Conservation (phyloP, 2,329 filamentous ascomycete genomes). For the Didymella keratinophila region DNA sequence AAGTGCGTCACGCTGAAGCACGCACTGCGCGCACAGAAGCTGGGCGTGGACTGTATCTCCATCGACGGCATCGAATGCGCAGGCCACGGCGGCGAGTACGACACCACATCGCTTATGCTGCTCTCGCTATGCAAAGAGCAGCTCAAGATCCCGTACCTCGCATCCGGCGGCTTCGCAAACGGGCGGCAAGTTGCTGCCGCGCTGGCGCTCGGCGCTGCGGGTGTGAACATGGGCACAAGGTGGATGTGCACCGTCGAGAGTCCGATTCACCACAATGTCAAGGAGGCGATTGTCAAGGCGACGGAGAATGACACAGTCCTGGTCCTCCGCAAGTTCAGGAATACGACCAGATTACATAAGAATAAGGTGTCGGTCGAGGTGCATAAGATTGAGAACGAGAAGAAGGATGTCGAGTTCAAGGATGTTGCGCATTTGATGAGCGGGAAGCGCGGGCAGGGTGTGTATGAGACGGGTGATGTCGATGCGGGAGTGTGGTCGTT, state of each 20-base stretch:
- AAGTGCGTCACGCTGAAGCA: conserved; percentile 41
- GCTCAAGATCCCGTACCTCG: conserved; percentile 41
- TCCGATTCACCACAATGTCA: conserved; percentile 39
- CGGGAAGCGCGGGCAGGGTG: conserved; percentile 36
- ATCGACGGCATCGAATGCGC: conserved; percentile 43
- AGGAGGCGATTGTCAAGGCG: conserved; percentile 37
- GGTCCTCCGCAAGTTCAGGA: conserved; percentile 38
- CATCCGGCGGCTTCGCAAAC: conserved; percentile 39
- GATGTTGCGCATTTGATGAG: conserved; percentile 42
- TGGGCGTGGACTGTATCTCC: conserved; percentile 37
- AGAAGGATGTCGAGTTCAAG: conserved; percentile 36
- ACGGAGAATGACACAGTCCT: conserved; percentile 37
- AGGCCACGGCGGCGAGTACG: conserved; percentile 60
- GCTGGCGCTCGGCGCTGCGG: conserved; percentile 35
- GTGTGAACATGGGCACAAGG: conserved; percentile 41
- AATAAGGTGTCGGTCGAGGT: conserved; percentile 38
- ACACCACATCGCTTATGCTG: conserved; percentile 62
- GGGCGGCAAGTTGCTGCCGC: conserved; percentile 38
- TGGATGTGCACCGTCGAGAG: conserved; percentile 41
- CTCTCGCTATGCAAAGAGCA: conserved; percentile 35
- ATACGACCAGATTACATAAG: conserved; percentile 38
- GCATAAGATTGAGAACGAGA: conserved; percentile 37
- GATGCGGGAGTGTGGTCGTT: conserved; percentile 63
- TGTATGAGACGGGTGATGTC: conserved; percentile 39
- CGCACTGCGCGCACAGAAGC: conserved; percentile 35